These are phyloP conservation scores for Luvunga scandens DNA, from an alignment of 345 rosid genomes.

Conservation along the genomic window DNA sequence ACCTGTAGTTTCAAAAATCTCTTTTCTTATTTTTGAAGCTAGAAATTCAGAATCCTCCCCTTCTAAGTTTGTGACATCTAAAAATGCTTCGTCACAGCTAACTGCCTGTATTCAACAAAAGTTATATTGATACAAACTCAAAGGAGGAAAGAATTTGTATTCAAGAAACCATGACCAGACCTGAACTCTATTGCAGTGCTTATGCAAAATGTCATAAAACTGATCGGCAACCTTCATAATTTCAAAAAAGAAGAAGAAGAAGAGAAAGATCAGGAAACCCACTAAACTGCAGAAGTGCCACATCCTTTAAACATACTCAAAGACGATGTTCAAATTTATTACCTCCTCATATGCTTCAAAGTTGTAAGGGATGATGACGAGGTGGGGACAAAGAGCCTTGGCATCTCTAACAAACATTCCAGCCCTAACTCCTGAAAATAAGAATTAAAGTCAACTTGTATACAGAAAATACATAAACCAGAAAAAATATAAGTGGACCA, in stretches of 20 bases:
- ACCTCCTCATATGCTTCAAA: constrained; percentile 92
- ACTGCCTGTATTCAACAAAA: constrained; percentile 56
- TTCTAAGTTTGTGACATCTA: constrained; percentile 56
- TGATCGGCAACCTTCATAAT: constrained; percentile 86
- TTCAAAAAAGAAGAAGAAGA: not conserved
- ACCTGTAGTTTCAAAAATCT: constrained; percentile 72
- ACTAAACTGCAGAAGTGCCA: constrained; percentile 2
- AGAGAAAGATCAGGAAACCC: constrained; percentile 7
- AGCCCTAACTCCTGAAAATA: constrained; percentile 62
- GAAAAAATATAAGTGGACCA: constrained; percentile 4
- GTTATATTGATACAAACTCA: constrained; percentile 11
- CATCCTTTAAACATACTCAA: constrained; percentile 1
- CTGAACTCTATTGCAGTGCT: constrained; percentile 82
- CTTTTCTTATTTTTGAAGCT: constrained; percentile 70
- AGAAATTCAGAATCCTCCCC: constrained; percentile 56
- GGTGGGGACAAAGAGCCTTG: constrained; percentile 82
- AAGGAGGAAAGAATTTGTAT: not conserved
- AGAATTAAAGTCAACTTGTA: constrained; percentile 13
- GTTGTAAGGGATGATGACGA: constrained; percentile 80
- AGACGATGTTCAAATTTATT: constrained; percentile 10
- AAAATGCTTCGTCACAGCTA: constrained; percentile 98
- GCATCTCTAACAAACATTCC: constrained; percentile 97
- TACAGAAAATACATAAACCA: constrained; percentile 12
- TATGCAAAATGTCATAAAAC: constrained; percentile 81
- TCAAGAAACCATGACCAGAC: constrained; percentile 28